Evolutionary conservation across 139 green algal genomes (phyloP).

Genomic region (Deuterostichococcus epilithicus): DNA sequence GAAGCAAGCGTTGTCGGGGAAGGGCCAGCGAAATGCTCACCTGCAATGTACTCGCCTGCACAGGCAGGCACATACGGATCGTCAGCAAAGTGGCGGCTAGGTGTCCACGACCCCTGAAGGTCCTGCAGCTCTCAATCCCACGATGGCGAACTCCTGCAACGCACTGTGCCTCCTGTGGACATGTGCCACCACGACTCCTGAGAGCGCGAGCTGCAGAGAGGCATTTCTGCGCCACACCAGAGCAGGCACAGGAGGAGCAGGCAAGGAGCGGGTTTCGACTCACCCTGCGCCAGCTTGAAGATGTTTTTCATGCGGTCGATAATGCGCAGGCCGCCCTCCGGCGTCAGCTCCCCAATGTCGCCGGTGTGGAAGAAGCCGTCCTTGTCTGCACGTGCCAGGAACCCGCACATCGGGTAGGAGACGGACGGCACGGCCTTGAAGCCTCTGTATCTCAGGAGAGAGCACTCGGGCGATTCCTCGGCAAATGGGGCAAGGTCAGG

Average conservation of each 20-base stretch:
- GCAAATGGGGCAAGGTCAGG: too few species aligned
- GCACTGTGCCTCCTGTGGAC: neutral
- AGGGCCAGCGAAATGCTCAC: too few species aligned
- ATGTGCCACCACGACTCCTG: neutral
- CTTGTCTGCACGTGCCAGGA: slow-evolving; percentile 36
- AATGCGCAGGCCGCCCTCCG: slow-evolving; percentile 72
- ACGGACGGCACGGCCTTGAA: neutral
- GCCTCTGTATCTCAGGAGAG: too few species aligned
- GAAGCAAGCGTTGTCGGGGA: too few species aligned
- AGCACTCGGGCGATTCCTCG: too few species aligned
- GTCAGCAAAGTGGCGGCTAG: too few species aligned
- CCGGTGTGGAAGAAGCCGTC: slow-evolving; percentile 92
- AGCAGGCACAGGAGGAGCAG: too few species aligned
- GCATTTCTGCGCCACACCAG: neutral
- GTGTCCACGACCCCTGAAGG: slow-evolving; percentile 35
- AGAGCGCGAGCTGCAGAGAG: neutral
- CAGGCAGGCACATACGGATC: neutral
- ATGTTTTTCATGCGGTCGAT: slow-evolving; percentile 99
- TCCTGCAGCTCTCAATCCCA: neutral
- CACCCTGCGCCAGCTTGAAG: slow-evolving; percentile 93
- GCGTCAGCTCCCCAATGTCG: slow-evolving; percentile 73
- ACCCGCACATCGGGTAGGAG: neutral
- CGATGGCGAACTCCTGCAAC: neutral
- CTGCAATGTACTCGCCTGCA: slow-evolving; percentile 67
- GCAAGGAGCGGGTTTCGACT: neutral